These are phyloP conservation scores for Cryptococcus maquisensis DNA, from an alignment of 1,284 basidiomycete species.

Conservation along the genomic window DNA sequence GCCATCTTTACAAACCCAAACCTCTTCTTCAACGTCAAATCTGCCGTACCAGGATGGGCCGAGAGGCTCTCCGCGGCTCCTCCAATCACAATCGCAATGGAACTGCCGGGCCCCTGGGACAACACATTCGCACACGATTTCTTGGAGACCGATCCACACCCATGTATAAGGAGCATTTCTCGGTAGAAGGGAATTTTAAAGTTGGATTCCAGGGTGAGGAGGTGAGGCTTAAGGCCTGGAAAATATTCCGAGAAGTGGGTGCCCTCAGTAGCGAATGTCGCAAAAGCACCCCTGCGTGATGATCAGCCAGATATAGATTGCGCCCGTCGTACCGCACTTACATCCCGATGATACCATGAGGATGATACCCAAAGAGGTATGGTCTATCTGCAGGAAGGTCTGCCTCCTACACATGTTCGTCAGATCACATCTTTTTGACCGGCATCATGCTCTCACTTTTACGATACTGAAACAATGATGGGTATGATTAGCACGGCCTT, in stretches of 20 bases:
- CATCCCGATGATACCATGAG: constrained; percentile 94
- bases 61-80: constrained; percentile 91
- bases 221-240: constrained; percentile 86
- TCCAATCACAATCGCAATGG: constrained; percentile 93
- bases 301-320: neutral
- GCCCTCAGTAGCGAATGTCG: constrained; percentile 90
- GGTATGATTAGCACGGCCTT: neutral
- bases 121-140: constrained; percentile 86
- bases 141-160: constrained; percentile 89
- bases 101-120: constrained; percentile 60
- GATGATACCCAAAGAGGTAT: constrained; percentile 97
- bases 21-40: constrained; percentile 80
- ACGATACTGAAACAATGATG: constrained; percentile 25
- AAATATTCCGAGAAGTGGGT: constrained; percentile 88
- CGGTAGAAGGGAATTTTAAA: constrained; percentile 92
- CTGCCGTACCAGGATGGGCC: constrained; percentile 84
- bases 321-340: constrained; percentile 47
- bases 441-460: constrained; percentile 14
- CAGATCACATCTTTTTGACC: constrained; percentile 1
- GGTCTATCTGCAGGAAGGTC: constrained; percentile 85
- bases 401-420: constrained; percentile 57
- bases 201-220: constrained; percentile 76
- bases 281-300: constrained; percentile 72
- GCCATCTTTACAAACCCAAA: constrained; percentile 95
- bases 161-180: constrained; percentile 78